Conservation (phyloP, 768 basidiomycete species). For the Agaricus sinodeliciosus region DNA sequence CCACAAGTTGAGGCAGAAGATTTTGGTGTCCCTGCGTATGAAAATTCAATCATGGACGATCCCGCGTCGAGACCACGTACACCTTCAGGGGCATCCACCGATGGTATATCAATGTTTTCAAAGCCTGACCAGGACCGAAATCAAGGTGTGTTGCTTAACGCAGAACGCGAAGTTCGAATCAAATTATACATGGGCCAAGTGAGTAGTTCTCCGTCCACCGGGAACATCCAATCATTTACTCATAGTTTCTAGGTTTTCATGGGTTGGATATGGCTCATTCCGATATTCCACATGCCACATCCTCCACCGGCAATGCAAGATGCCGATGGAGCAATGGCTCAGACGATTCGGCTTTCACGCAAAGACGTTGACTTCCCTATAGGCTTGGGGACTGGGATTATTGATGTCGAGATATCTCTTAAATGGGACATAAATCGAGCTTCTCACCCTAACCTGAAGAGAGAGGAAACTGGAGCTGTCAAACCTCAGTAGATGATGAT, state of each 20-base stretch:
- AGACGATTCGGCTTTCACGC: constrained; percentile 39
- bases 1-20: neutral
- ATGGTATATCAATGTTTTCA: neutral
- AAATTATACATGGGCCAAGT: constrained; percentile 74
- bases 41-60: neutral
- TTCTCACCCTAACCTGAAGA: no score
- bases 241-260: constrained; percentile 50
- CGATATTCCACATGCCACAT: constrained; percentile 70
- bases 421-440: constrained; percentile 30
- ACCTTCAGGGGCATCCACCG: neutral
- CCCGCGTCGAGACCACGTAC: neutral
- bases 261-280: constrained; percentile 86
- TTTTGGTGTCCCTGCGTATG: neutral
- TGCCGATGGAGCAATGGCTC: constrained; percentile 12
- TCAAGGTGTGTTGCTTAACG: constrained; percentile 54
- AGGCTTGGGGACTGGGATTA: constrained; percentile 59
- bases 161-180: constrained; percentile 58
- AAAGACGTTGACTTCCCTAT: constrained; percentile 76
- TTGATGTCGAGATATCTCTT: constrained; percentile 62
- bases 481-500: no score
- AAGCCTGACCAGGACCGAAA: neutral
- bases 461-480: no score
- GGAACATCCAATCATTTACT: constrained; percentile 1
- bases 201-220: constrained; percentile 9
- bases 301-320: constrained; percentile 22